A percentile compares a stretch with the other conserved stretches of the same genome.
These are phyloP conservation scores for Coniferiporia sulphurascens DNA, from an alignment of 1,284 basidiomycete species.

Conservation along the genomic window DNA sequence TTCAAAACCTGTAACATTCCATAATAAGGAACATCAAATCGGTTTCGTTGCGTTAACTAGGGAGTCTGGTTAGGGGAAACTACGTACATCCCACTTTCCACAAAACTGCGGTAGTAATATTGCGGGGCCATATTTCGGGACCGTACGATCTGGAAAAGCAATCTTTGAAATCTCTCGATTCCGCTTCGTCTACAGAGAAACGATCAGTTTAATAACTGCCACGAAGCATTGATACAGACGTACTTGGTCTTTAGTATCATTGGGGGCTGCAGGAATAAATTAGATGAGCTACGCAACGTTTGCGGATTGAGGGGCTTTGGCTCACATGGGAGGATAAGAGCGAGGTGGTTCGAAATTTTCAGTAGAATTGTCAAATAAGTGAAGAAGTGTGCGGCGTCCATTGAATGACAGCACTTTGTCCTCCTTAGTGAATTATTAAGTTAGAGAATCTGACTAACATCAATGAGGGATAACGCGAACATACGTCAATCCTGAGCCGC, in stretches of 20 bases:
- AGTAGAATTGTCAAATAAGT: conserved; percentile 74
- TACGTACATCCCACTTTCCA: conserved; percentile 77
- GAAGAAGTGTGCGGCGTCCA: conserved; percentile 59
- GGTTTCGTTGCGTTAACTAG: neutral
- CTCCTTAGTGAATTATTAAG: conserved; percentile 38
- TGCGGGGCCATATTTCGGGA: conserved; percentile 58
- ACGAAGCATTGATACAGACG: neutral
- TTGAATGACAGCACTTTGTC: conserved; percentile 60
- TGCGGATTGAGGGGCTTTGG: neutral
- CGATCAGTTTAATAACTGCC: neutral
- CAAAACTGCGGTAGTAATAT: conserved; percentile 63
- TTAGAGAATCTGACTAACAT: neutral
- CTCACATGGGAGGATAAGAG: conserved; percentile 70
- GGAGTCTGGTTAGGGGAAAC: neutral
- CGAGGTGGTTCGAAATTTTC: conserved; percentile 83
- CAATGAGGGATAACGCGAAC: conserved; percentile 22
- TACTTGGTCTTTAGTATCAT: conserved; percentile 61
- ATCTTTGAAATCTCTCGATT: conserved; percentile 55
- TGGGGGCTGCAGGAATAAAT: conserved; percentile 40
- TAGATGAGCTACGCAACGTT: neutral
- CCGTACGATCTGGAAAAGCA: conserved; percentile 47
- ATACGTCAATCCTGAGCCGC: conserved; percentile 54
- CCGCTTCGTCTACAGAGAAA: conserved; percentile 40
- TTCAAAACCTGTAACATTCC: conserved; percentile 50
- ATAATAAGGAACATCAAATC: neutral